Base-by-base conservation (phyloP, 2,329 filamentous ascomycete genomes). In the Paramyrothecium roridum region DNA sequence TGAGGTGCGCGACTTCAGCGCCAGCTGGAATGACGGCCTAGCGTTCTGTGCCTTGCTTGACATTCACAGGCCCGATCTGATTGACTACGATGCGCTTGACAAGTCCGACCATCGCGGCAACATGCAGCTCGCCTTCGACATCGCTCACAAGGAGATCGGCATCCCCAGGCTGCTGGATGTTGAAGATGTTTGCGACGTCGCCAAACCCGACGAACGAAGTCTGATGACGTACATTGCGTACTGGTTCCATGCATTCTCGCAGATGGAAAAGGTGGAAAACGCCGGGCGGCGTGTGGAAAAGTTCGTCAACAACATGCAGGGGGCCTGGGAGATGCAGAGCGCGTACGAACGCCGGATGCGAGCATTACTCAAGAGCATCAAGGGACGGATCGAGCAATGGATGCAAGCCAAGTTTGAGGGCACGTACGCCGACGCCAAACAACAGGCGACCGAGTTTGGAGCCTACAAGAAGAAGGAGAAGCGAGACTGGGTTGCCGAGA, bases 171-270 rank as follows among this genome's bases (percentile, higher is more conserved):
- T 99, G 70, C 83, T 99, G 56, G 95, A 99, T 71, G 95, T 98
- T 16, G 95, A 99, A 74, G 95, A 99, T 77, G 95, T 99, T 20
- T 96, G 91, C 71, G 95, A 99, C 70, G 93, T 99, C 26, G 84
- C 92, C 22, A 96, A 95, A 76, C 95, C 95, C 22, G 95, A 99
- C 70, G 95, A 99, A 74, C 88, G 91, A 65, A 96, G 90, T 71
- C 81, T 99, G 70, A 99, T 99, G 95, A 99, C 95, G 1, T 99
- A 99, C 73, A 99, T 99, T 65, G 95, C 95, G 61, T 99, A 99
- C 79, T 99, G 95, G 95, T 99, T 99, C 82, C 95, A 99, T 70
- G 95, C 95, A 64, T 99, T 99, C 72, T 98, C 93, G 30, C 93
- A 98, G 68, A 96, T 99, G 87, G 95, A 99, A 76, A 90, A 93